Conservation (phyloP, 2,329 filamentous ascomycete genomes). For the Chaetothyriales sp. region DNA sequence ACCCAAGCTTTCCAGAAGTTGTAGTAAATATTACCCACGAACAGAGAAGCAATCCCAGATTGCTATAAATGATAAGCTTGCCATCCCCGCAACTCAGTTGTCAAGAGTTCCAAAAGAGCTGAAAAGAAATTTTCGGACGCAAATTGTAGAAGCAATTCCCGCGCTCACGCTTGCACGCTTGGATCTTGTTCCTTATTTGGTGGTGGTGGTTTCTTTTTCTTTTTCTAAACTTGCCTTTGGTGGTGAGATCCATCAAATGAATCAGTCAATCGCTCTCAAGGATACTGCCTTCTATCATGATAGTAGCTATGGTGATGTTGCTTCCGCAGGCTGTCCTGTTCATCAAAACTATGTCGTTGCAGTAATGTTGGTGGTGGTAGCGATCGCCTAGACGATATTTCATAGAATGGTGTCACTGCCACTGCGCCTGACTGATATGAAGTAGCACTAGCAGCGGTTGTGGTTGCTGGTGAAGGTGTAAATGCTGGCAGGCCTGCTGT, state of each 20-base stretch:
- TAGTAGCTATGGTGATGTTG: background rate
- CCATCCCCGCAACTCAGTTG: too few relatives aligned
- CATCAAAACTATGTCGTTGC: background rate
- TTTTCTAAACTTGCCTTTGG: too few relatives aligned
- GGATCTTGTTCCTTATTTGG: background rate
- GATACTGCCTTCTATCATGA: background rate
- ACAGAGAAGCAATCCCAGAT: background rate
- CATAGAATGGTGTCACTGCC: background rate
- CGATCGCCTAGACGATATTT: background rate
- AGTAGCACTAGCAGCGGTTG: background rate
- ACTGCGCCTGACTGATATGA: background rate
- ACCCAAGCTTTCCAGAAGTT: background rate
- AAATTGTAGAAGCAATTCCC: background rate
- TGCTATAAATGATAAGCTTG: background rate
- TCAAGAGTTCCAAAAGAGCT: too few relatives aligned
- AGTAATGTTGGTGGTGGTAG: background rate
- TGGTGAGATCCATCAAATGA: background rate
- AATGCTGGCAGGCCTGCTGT: slow-evolving; percentile 35
- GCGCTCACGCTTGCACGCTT: background rate
- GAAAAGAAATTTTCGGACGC: background rate
- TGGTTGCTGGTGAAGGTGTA: slow-evolving; percentile 18
- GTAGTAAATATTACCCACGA: background rate
- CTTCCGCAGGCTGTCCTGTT: background rate
- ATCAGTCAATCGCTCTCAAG: background rate
- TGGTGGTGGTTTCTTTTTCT: background rate